Conservation (phyloP, 2,329 filamentous ascomycete species). For the Leptosphaerulina australis region DNA sequence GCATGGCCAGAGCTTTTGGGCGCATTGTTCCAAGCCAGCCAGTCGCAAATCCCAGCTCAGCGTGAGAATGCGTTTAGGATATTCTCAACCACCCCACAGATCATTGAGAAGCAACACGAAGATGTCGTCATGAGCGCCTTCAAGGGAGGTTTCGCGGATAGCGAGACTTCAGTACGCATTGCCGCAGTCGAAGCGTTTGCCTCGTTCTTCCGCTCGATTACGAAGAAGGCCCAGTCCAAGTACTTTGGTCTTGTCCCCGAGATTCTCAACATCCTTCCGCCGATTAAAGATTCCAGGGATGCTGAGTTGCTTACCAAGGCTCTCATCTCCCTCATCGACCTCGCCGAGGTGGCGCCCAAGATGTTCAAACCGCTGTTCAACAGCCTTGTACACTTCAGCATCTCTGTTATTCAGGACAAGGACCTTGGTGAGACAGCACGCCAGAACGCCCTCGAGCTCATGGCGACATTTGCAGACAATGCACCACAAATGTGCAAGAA, state of each 20-base stretch:
- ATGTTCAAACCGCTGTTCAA: constrained; percentile 98
- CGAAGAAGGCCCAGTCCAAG: constrained; percentile 85
- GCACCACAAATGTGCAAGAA: constrained; percentile 94
- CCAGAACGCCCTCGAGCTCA: constrained; percentile 93
- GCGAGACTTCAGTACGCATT: constrained; percentile 80
- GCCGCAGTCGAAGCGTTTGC: constrained; percentile 97
- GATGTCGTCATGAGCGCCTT: constrained; percentile 89
- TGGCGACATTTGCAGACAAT: constrained; percentile 97
- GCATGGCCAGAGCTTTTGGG: constrained; percentile 89
- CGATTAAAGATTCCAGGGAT: constrained; percentile 88
- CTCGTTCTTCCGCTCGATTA: constrained; percentile 89
- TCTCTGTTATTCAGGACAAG: constrained; percentile 94
- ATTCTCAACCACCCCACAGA: constrained; percentile 90
- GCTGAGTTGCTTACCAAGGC: constrained; percentile 91
- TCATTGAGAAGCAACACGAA: constrained; percentile 96
- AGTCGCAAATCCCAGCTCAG: constrained; percentile 80
- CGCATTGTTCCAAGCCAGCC: constrained; percentile 87
- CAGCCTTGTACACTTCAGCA: constrained; percentile 88
- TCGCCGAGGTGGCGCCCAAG: constrained; percentile 91
- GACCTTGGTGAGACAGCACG: constrained; percentile 87
- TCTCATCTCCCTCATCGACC: constrained; percentile 87
- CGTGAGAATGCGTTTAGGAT: constrained; percentile 94
- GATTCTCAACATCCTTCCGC: constrained; percentile 90
- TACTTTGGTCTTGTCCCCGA: constrained; percentile 88
- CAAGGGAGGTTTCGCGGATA: constrained; percentile 88